These are phyloP conservation scores for Epichloe typhina DNA, from an alignment of 2,329 filamentous ascomycete species.

Conservation along the genomic window DNA sequence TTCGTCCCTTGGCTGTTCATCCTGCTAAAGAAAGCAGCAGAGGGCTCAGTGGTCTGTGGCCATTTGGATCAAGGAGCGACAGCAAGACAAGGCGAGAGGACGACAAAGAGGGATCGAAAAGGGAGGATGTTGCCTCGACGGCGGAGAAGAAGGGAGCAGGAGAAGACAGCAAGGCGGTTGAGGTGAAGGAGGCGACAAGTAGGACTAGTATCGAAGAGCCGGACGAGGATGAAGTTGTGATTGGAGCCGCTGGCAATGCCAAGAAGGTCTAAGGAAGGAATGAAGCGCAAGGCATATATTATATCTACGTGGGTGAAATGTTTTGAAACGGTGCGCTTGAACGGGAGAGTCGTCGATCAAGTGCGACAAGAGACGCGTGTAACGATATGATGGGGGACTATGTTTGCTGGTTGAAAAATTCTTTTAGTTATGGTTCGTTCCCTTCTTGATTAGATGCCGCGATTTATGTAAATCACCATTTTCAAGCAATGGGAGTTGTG, in stretches of 20 bases:
- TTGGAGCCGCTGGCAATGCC: constrained; percentile 8
- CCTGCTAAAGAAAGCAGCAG: constrained; percentile 29
- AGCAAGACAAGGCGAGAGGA: constrained; percentile 16
- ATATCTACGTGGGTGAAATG: neutral
- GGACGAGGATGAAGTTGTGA: constrained; percentile 38
- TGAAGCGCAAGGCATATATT: neutral
- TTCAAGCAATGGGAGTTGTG: neutral
- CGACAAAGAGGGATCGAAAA: constrained; percentile 16
- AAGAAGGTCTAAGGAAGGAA: neutral
- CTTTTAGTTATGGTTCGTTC: neutral
- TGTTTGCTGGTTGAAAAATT: neutral
- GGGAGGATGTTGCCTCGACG: constrained; percentile 5
- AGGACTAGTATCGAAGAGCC: constrained; percentile 48
- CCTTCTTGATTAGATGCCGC: neutral
- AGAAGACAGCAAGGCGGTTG: constrained; percentile 30
- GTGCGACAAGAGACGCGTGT: neutral
- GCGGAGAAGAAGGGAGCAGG: constrained; percentile 2
- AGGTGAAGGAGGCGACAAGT: constrained; percentile 39
- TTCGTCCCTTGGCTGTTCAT: constrained; percentile 42
- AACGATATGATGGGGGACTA: constrained; percentile 1
- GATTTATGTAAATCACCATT: constrained; percentile 5
- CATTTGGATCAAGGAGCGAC: constrained; percentile 33
- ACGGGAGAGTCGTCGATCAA: neutral
- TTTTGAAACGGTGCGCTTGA: neutral
- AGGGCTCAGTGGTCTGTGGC: constrained; percentile 42